Percentiles rank a stretch among this genome's conserved stretches.
These are phyloP conservation scores for Pseudocercospora pini-densiflorae DNA, from an alignment of 2,329 filamentous ascomycete genomes.

Conservation along the genomic window DNA sequence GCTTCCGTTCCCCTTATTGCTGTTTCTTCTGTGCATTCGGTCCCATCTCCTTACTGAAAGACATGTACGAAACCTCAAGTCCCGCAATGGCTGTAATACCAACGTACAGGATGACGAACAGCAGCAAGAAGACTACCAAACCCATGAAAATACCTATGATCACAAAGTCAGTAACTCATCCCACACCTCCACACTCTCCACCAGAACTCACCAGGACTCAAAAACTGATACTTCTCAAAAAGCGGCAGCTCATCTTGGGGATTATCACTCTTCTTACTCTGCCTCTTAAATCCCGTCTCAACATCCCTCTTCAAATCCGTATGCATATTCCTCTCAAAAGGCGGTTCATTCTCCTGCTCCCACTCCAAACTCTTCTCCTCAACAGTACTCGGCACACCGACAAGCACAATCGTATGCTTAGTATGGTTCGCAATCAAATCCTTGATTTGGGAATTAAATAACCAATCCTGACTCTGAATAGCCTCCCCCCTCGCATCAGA, in stretches of 20 bases:
- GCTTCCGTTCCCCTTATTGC: slow-evolving; percentile 50
- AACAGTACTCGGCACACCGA: slow-evolving; percentile 7
- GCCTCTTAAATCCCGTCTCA: slow-evolving; percentile 46
- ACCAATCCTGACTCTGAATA: slow-evolving; percentile 17
- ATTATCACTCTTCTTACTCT: slow-evolving; percentile 24
- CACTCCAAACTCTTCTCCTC: slow-evolving; percentile 54
- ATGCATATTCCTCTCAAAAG: slow-evolving; percentile 60
- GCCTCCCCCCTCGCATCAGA: slow-evolving; percentile 11
- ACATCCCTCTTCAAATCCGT: slow-evolving; percentile 75
- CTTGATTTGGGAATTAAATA: slow-evolving; percentile 27
- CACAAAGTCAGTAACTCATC: background rate
- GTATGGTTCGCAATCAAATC: slow-evolving; percentile 24
- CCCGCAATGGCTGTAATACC: slow-evolving; percentile 77
- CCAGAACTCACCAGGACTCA: slow-evolving; percentile 74
- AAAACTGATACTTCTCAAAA: slow-evolving; percentile 94
- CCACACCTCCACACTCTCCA: background rate
- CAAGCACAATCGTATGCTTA: slow-evolving; percentile 24
- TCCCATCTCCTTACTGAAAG: slow-evolving; percentile 95
- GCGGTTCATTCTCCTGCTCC: slow-evolving; percentile 66
- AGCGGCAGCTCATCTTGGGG: slow-evolving; percentile 56
- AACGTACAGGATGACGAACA: slow-evolving; percentile 74
- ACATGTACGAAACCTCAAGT: slow-evolving; percentile 87
- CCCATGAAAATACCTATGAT: slow-evolving; percentile 83
- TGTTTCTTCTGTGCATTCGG: slow-evolving; percentile 85
- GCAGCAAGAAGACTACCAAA: slow-evolving; percentile 61